phyloP scores from a whole-genome alignment of 495 filamentous ascomycete genomes.

The Xylaria curta region DNA sequence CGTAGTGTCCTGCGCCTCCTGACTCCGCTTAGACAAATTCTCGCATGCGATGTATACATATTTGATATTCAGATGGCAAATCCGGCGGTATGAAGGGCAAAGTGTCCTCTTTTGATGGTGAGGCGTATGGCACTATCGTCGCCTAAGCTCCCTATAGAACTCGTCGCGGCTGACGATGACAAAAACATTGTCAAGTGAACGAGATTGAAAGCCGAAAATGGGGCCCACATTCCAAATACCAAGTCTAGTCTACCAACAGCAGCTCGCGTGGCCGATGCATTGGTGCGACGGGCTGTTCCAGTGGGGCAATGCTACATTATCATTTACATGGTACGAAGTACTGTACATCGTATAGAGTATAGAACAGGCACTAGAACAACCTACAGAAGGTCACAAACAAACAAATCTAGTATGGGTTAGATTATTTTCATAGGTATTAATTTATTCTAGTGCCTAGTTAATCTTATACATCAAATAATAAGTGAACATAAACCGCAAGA shows the following conservation, averaged over 20 bases:
- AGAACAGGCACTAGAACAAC: background rate
- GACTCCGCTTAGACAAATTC: background rate
- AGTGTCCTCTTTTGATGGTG: background rate
- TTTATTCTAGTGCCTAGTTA: no score
- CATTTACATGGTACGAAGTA: background rate
- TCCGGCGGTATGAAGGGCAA: background rate
- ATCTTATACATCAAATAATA: background rate
- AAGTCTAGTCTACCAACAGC: background rate
- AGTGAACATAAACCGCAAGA: background rate
- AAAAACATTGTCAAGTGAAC: slow-evolving; percentile 7
- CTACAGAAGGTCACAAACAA: background rate
- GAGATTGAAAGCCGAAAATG: slow-evolving; percentile 1
- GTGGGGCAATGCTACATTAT: slow-evolving; percentile 6
- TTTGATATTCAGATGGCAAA: slow-evolving; percentile 19
- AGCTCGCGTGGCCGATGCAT: slow-evolving; percentile 12
- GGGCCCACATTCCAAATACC: slow-evolving; percentile 25
- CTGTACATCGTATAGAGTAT: background rate
- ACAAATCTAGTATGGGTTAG: background rate
- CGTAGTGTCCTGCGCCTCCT: background rate
- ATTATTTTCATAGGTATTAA: background rate
- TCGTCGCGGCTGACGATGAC: slow-evolving; percentile 10
- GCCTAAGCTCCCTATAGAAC: background rate
- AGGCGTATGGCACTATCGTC: background rate
- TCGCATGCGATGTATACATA: background rate
- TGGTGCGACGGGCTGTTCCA: background rate